These are phyloP conservation scores for Fusarium sp. DNA, from an alignment of 2,329 filamentous ascomycete genomes.

Conservation along the genomic window DNA sequence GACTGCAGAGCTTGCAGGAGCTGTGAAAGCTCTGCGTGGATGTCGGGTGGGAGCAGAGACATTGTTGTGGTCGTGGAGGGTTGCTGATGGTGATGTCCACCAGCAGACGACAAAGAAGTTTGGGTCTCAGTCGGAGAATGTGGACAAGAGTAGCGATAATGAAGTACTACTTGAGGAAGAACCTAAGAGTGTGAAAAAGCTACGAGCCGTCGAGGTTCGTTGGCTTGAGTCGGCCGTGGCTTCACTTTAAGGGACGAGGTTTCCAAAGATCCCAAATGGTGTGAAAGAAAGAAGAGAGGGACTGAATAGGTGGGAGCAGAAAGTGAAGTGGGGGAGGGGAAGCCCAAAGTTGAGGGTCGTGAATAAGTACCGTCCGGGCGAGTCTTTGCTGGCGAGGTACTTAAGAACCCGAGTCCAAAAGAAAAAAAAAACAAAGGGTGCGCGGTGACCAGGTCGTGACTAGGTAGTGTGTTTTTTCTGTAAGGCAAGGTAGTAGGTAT, in stretches of 20 bases:
- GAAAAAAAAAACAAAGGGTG: slow-evolving; percentile 34
- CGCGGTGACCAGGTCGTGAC: slow-evolving; percentile 20
- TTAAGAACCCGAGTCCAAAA: slow-evolving; percentile 10
- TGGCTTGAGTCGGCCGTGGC: slow-evolving; percentile 27
- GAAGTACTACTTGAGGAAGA: background rate
- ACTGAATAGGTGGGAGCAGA: slow-evolving; percentile 33
- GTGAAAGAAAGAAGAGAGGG: slow-evolving; percentile 39
- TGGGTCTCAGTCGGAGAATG: slow-evolving; percentile 18
- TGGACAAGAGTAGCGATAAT: background rate
- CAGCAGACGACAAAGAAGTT: slow-evolving; percentile 38
- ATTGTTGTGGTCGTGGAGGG: slow-evolving; percentile 56
- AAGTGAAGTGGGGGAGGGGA: slow-evolving; percentile 41
- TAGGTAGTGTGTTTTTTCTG: slow-evolving; percentile 31
- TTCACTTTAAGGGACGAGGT: slow-evolving; percentile 32
- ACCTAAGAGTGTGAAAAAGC: slow-evolving; percentile 13
- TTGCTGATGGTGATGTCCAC: slow-evolving; percentile 43
- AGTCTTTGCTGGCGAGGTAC: slow-evolving; percentile 17
- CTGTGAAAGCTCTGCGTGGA: slow-evolving; percentile 84
- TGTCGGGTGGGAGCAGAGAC: slow-evolving; percentile 86
- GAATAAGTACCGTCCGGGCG: slow-evolving; percentile 9
- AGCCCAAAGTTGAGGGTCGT: slow-evolving; percentile 29
- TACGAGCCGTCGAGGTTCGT: slow-evolving; percentile 31
- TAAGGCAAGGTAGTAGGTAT: background rate
- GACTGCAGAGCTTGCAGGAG: slow-evolving; percentile 89
- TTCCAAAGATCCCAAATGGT: slow-evolving; percentile 37